phyloP scores from a whole-genome alignment of 805 yeast species.

The Candida odintsovae region DNA sequence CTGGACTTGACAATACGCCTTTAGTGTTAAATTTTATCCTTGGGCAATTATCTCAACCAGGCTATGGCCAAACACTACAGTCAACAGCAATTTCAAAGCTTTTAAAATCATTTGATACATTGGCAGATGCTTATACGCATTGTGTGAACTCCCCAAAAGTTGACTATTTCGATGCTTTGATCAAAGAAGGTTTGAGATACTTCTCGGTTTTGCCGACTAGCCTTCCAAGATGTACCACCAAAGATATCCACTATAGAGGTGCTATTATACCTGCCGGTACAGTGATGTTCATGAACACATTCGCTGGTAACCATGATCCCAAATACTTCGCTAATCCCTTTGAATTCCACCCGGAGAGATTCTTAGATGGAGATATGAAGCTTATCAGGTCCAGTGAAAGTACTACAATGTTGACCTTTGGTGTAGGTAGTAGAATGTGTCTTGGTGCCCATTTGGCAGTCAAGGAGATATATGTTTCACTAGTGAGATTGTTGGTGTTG shows the following conservation, averaged over 20 bases:
- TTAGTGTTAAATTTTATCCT: conserved; percentile 54
- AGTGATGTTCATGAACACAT: conserved; percentile 57
- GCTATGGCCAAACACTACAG: conserved; percentile 35
- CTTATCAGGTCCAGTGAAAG: conserved; percentile 6
- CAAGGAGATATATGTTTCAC: conserved; percentile 56
- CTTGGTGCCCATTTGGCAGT: conserved; percentile 61
- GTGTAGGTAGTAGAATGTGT: conserved; percentile 70
- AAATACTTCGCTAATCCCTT: conserved; percentile 36
- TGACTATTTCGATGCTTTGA: conserved; percentile 48
- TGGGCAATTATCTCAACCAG: conserved; percentile 49
- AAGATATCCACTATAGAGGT: conserved; percentile 35
- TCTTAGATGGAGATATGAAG: conserved; percentile 31
- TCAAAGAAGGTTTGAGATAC: conserved; percentile 56
- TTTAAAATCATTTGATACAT: conserved; percentile 26
- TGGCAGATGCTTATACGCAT: conserved; percentile 30
- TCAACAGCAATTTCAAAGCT: conserved; percentile 38
- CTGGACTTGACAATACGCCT: conserved; percentile 71
- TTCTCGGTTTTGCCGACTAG: conserved; percentile 65
- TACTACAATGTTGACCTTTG: conserved; percentile 47
- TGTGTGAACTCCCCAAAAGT: conserved; percentile 30
- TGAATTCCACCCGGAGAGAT: conserved; percentile 48
- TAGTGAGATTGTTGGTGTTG: conserved; percentile 45
- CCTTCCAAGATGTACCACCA: conserved; percentile 57
- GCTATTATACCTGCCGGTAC: conserved; percentile 50
- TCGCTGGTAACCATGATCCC: conserved; percentile 64